These are phyloP conservation scores for Adansonia gregorii DNA, from an alignment of 441 rosid species.

Conservation along the genomic window DNA sequence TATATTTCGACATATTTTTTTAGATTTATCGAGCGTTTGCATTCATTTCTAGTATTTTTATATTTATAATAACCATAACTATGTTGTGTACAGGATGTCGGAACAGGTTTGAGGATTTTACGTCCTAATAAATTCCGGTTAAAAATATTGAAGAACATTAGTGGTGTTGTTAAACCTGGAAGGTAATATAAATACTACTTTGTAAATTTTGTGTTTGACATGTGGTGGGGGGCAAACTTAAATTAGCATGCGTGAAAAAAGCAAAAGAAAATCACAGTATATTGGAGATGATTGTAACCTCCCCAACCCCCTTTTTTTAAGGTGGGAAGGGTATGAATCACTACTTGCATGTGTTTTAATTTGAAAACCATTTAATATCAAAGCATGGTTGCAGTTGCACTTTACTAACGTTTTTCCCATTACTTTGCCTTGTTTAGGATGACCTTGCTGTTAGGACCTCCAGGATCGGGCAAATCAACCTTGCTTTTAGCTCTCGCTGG, in stretches of 20 bases:
- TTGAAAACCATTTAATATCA: not conserved
- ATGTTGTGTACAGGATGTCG: constrained; percentile 45
- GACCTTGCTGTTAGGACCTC: constrained; percentile 94
- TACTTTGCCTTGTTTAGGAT: constrained; percentile 48
- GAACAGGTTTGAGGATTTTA: constrained; percentile 48
- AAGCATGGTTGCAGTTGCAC: constrained; percentile 17
- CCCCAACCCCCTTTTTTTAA: no score
- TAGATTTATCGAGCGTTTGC: not conserved
- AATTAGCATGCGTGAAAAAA: not conserved
- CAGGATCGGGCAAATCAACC: constrained; percentile 92
- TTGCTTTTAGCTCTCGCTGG: constrained; percentile 85
- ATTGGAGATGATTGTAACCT: constrained; percentile 4
- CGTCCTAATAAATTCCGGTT: constrained; percentile 52
- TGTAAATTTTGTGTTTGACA: not conserved
- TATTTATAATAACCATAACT: not conserved
- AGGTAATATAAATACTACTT: constrained; percentile 44
- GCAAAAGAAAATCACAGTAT: not conserved
- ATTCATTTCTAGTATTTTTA: not conserved
- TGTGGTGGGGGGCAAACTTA: not conserved
- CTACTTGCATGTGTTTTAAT: constrained; percentile 23
- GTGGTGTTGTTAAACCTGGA: constrained; percentile 75
- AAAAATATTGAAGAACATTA: constrained; percentile 58
- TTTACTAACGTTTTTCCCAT: constrained; percentile 6
- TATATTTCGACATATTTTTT: no score
- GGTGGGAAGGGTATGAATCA: not conserved